Evolutionary conservation across 2,329 filamentous ascomycete genomes (phyloP), one percentile per base, ranked within the genome.

Genomic region (Cryphonectria japonica): DNA sequence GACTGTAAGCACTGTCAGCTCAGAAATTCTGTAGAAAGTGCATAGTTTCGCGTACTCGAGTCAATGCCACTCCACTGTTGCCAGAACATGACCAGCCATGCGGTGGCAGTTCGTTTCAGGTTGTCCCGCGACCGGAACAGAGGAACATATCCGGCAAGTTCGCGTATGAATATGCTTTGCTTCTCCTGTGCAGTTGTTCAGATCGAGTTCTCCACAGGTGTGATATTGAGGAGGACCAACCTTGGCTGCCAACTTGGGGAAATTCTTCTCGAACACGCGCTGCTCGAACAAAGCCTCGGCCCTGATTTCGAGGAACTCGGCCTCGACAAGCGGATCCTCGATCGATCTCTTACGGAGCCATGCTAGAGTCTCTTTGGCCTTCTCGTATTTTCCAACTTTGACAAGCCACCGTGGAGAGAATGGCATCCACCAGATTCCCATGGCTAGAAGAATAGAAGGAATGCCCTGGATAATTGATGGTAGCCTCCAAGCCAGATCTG

Each of bases 101-200:
- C 83, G 13, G 79, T 83, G 8, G 79, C 72, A 4, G 85, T 82
- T 52, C 83, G 80, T 78, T 84, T 84, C 72, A 87, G 80, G 75
- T 86, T 86, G 71, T 86, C 85, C 81, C 77, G 81, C 11, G 82
- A 83, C 37, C 83, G 78, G 71, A 86, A 77, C 59, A 83, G 82
- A 69, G 85, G 83, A 69, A 78, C 79, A 72, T 88, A 87, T 72
- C 87, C 85, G 0, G 85, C 85, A 64, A 86, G 78, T 75, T 87
- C 82, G 32, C 82, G 75, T 16, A 78, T 75, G 75, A 82, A 82
- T 0, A 84, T 77, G 71, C 80, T 86, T 50, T 80, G 79, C 69
- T 80, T 78, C 69, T 82, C 78, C 70, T 67, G 34, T 41, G 22
- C 16, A 19, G n/a, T 29, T 22, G n/a, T 67, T 67, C 14, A 66